These are phyloP conservation scores for Ochetophila trinervis DNA, from an alignment of 306 rosid species.

Conservation along the genomic window DNA sequence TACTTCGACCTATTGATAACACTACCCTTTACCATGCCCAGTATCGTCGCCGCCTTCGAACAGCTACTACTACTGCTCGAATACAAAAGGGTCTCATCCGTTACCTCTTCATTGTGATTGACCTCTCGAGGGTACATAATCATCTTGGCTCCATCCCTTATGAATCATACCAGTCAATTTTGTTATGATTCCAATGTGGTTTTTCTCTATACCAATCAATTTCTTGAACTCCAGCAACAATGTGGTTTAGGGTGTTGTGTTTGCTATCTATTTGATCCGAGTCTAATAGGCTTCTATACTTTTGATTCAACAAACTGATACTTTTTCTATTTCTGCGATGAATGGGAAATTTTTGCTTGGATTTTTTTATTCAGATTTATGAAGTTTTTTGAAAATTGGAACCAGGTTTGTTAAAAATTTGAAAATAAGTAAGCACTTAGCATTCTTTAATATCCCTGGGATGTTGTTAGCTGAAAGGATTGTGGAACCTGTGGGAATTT, in stretches of 20 bases:
- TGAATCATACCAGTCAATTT: not conserved
- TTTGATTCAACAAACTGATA: not conserved
- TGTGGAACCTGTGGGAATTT: slow-evolving; percentile 15
- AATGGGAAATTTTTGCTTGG: too few relatives aligned
- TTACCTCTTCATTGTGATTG: slow-evolving; percentile 65
- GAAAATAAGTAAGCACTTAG: not conserved
- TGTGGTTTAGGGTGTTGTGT: not conserved
- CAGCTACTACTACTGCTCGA: slow-evolving; percentile 60
- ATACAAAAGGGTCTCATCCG: slow-evolving; percentile 97
- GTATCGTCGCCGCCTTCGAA: slow-evolving; percentile 84
- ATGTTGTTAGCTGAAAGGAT: slow-evolving; percentile 9
- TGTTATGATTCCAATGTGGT: not conserved
- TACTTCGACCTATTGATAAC: slow-evolving; percentile 83
- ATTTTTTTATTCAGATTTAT: too few relatives aligned
- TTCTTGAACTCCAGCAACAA: not conserved
- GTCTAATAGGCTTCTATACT: not conserved
- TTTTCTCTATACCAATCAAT: not conserved
- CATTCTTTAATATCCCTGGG: not conserved
- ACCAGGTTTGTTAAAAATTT: slow-evolving; percentile 3
- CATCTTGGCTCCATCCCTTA: slow-evolving; percentile 14
- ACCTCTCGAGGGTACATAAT: slow-evolving; percentile 69
- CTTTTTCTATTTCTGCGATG: not conserved
- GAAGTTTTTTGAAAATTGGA: not conserved
- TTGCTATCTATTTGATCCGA: not conserved
- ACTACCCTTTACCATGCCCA: slow-evolving; percentile 74